Evolutionary conservation across 1,139 yeast genomes (phyloP).

Genomic region (Yarrowia galli): DNA sequence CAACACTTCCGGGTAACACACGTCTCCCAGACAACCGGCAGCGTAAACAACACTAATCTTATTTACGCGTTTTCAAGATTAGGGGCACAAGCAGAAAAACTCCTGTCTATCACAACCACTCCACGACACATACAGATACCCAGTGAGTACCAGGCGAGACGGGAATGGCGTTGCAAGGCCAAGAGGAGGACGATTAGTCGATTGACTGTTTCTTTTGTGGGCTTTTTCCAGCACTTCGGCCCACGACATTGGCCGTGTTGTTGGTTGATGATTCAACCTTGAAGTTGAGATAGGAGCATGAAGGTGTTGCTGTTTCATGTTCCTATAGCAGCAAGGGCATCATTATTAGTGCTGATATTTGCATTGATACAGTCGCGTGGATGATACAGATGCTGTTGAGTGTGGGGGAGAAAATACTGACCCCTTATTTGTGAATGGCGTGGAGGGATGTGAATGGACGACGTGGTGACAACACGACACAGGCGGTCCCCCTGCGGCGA

Average conservation of each 20-base stretch:
- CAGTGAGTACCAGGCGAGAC: slow-evolving; percentile 28
- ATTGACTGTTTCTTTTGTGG: neutral
- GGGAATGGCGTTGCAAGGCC: neutral
- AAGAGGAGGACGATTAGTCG: neutral
- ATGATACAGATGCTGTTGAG: neutral
- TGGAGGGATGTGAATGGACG: neutral
- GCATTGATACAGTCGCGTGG: neutral
- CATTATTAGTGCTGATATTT: no score
- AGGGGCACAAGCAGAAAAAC: slow-evolving; percentile 36
- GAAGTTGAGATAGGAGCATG: neutral
- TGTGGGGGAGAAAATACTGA: neutral
- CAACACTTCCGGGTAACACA: slow-evolving; percentile 30
- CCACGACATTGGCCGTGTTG: neutral
- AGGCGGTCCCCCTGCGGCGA: neutral
- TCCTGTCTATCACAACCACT: slow-evolving; percentile 38
- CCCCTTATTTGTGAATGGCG: slow-evolving; percentile 1
- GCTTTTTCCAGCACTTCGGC: neutral
- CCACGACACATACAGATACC: slow-evolving; percentile 38
- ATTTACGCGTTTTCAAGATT: slow-evolving; percentile 38
- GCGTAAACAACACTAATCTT: slow-evolving; percentile 38
- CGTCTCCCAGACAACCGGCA: slow-evolving; percentile 39
- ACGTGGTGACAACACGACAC: no score
- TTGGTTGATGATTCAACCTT: slow-evolving; percentile 12
- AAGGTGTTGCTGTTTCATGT: no score
- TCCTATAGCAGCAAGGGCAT: neutral